These are phyloP conservation scores for Tulasnella sp. DNA, from an alignment of 768 basidiomycete species.

Conservation along the genomic window DNA sequence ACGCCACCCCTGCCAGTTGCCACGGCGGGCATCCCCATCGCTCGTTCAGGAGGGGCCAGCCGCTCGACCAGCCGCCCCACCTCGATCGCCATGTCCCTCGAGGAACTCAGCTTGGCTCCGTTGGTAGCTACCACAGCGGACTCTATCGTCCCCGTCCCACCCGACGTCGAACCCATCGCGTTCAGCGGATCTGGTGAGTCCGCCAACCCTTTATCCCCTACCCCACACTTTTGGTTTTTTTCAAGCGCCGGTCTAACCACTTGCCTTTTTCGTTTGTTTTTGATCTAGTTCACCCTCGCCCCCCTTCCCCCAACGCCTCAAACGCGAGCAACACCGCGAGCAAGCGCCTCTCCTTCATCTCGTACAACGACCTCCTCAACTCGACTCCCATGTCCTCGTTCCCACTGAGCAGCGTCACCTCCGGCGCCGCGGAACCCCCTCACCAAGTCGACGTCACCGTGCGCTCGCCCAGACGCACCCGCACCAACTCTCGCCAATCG, in stretches of 20 bases:
- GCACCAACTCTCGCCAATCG: slow-evolving; percentile 17
- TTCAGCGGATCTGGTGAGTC: slow-evolving; percentile 23
- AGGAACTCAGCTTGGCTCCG: slow-evolving; percentile 23
- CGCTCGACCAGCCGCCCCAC: slow-evolving; percentile 7
- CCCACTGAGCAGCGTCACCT: slow-evolving; percentile 68
- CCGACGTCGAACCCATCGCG: slow-evolving; percentile 27
- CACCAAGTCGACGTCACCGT: slow-evolving; percentile 42
- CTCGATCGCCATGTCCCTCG: slow-evolving; percentile 17
- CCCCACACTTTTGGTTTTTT: background rate
- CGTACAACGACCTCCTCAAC: slow-evolving; percentile 78
- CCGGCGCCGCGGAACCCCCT: slow-evolving; percentile 64
- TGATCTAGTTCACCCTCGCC: slow-evolving; percentile 13
- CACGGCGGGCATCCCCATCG: background rate
- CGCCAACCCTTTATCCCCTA: background rate
- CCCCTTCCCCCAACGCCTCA: slow-evolving; percentile 11
- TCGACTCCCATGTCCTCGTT: slow-evolving; percentile 70
- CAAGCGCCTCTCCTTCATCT: slow-evolving; percentile 84
- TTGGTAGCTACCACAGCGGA: slow-evolving; percentile 14
- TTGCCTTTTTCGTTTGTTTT: background rate
- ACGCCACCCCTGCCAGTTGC: slow-evolving; percentile 13
- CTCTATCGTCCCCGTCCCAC: slow-evolving; percentile 2
- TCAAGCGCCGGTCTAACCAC: background rate
- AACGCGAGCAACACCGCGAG: slow-evolving; percentile 47
- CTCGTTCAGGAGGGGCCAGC: background rate
- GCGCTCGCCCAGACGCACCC: slow-evolving; percentile 20